Evolutionary conservation across 148 eudicot species (phyloP).

Genomic region (Heliamphora exappendiculata): DNA sequence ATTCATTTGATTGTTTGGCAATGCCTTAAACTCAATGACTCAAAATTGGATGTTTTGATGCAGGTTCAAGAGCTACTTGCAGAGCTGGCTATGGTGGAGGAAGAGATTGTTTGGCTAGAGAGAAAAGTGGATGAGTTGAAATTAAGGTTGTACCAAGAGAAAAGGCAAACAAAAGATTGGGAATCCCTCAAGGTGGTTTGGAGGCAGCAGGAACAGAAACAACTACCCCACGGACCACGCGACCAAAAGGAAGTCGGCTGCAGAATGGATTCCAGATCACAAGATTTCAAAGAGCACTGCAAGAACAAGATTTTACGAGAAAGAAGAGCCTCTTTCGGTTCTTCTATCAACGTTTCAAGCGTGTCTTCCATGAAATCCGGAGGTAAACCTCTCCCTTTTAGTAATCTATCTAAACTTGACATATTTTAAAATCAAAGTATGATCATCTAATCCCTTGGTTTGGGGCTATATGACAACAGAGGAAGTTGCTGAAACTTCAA

Average conservation of each 20-base stretch:
- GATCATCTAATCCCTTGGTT: constrained; percentile 3
- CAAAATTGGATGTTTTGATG: not conserved
- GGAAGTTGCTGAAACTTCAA: constrained; percentile 29
- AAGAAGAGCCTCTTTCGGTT: constrained; percentile 46
- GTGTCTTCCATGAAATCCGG: constrained; percentile 25
- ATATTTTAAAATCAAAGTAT: not conserved
- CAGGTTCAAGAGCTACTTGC: constrained; percentile 67
- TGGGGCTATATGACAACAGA: constrained; percentile 26
- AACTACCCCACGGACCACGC: constrained; percentile 17
- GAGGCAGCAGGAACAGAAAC: constrained; percentile 17
- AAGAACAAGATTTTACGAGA: constrained; percentile 23
- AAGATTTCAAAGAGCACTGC: constrained; percentile 19
- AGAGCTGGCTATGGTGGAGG: constrained; percentile 66
- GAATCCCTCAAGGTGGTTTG: constrained; percentile 17
- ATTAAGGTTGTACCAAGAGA: constrained; percentile 35
- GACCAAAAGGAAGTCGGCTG: constrained; percentile 16
- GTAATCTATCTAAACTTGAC: not conserved
- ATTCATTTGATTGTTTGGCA: too few relatives aligned
- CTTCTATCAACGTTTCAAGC: constrained; percentile 31
- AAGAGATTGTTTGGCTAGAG: constrained; percentile 71
- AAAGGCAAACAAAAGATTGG: constrained; percentile 26
- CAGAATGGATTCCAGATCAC: constrained; percentile 22
- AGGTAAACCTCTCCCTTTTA: constrained; percentile 22
- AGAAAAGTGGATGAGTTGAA: constrained; percentile 46
- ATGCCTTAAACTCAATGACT: not conserved